These are phyloP conservation scores for Pholiota microspora DNA, from an alignment of 768 basidiomycete genomes.

Conservation along the genomic window DNA sequence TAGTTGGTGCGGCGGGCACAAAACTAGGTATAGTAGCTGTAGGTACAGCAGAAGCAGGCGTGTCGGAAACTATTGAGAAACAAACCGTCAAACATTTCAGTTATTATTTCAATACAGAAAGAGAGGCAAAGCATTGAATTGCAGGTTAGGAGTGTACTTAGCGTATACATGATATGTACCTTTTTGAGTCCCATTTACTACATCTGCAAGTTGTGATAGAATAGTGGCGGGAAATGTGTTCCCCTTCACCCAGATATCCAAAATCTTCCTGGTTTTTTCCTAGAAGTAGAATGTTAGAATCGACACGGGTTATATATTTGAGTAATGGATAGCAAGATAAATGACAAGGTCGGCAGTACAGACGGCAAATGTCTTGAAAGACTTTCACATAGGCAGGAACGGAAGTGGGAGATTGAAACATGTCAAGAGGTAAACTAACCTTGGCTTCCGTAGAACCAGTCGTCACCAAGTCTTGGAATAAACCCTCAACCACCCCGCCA, in stretches of 20 bases:
- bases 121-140: constrained; percentile 53
- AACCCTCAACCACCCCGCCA: constrained; percentile 85
- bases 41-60: constrained; percentile 36
- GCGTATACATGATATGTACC: constrained; percentile 89
- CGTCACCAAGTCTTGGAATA: constrained; percentile 81
- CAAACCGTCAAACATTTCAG: constrained; percentile 64
- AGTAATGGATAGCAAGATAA: no score
- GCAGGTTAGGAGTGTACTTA: constrained; percentile 74
- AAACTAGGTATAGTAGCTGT: no score
- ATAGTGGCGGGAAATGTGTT: constrained; percentile 83
- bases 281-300: constrained; percentile 36
- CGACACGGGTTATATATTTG: background rate
- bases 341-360: no score
- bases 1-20: constrained; percentile 5
- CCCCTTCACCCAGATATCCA: constrained; percentile 96
- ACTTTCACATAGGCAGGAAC: no score
- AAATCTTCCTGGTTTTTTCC: constrained; percentile 97
- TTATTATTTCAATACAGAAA: constrained; percentile 54
- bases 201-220: constrained; percentile 68
- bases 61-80: constrained; percentile 61
- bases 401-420: no score
- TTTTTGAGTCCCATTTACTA: constrained; percentile 72
- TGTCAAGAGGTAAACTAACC: constrained; percentile 73
- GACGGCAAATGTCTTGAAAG: background rate
- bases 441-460: constrained; percentile 69